Evolutionary conservation across 148 eudicot species (phyloP).

Genomic region (Suaeda aralocaspica): DNA sequence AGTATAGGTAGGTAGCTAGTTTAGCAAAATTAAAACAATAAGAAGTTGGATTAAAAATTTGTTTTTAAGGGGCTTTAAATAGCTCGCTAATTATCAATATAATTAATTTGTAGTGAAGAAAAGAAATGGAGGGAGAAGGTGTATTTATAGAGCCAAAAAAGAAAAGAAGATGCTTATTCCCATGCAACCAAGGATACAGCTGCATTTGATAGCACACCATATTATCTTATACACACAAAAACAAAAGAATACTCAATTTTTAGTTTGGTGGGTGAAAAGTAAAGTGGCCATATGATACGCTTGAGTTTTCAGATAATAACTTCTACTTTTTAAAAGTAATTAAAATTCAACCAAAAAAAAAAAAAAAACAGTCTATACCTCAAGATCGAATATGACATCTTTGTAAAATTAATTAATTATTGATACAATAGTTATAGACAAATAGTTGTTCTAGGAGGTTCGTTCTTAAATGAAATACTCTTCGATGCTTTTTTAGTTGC

Average conservation of each 20-base stretch:
- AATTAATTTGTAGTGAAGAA: neutral
- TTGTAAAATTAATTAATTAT: too few species aligned
- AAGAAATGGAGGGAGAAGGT: neutral
- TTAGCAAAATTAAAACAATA: too few species aligned
- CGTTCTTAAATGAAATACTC: too few species aligned
- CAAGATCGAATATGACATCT: too few species aligned
- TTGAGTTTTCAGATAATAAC: too few species aligned
- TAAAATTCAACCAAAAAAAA: too few species aligned
- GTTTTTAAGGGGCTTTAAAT: neutral
- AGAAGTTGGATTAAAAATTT: too few species aligned
- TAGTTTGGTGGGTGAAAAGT: conserved; percentile 24
- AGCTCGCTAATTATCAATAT: neutral
- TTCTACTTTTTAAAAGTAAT: too few species aligned
- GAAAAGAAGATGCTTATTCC: neutral
- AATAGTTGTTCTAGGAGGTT: too few species aligned
- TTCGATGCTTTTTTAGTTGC: too few species aligned
- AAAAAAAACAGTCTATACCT: too few species aligned
- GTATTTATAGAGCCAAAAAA: conserved; percentile 17
- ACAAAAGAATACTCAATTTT: neutral
- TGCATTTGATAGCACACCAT: conserved; percentile 17
- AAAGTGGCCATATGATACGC: neutral
- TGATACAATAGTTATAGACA: too few species aligned
- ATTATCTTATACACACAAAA: neutral
- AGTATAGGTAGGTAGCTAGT: neutral
- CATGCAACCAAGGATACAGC: conserved; percentile 22